Evolutionary conservation across 768 basidiomycete species (phyloP).

Genomic region (Fibroporia radiculosa): DNA sequence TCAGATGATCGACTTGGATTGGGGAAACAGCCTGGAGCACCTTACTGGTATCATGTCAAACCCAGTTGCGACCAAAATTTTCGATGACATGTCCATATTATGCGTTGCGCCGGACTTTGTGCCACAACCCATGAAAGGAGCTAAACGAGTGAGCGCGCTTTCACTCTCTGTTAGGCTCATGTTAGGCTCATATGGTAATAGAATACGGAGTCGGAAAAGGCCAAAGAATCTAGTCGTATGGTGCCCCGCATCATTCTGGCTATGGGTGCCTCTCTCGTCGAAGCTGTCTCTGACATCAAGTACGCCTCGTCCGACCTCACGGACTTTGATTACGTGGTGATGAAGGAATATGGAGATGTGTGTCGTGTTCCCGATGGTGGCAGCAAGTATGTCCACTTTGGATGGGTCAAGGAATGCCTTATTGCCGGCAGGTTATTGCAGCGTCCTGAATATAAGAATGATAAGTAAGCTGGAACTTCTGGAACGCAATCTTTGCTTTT

Average conservation of each 20-base stretch:
- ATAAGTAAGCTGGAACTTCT: too few species aligned
- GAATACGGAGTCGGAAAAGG: constrained; percentile 23
- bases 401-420: constrained; percentile 75
- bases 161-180: neutral
- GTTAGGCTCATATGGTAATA: constrained; percentile 4
- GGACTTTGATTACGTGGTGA: constrained; percentile 56
- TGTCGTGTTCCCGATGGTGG: constrained; percentile 20
- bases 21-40: constrained; percentile 43
- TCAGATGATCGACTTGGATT: constrained; percentile 40
- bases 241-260: constrained; percentile 63
- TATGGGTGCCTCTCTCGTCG: constrained; percentile 71
- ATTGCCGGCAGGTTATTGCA: constrained; percentile 49
- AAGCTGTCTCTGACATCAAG: constrained; percentile 47
- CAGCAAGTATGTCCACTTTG: constrained; percentile 44
- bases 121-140: constrained; percentile 5
- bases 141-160: constrained; percentile 22
- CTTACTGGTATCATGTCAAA: constrained; percentile 54
- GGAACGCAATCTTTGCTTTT: too few species aligned
- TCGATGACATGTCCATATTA: constrained; percentile 46
- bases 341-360: constrained; percentile 38
- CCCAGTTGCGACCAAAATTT: constrained; percentile 47
- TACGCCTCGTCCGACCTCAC: constrained; percentile 30
- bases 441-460: neutral
- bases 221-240: constrained; percentile 29
- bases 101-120: constrained; percentile 54